phyloP scores from a whole-genome alignment of 176 grass and related monocot genomes.

The Rhynchospora pubera region DNA sequence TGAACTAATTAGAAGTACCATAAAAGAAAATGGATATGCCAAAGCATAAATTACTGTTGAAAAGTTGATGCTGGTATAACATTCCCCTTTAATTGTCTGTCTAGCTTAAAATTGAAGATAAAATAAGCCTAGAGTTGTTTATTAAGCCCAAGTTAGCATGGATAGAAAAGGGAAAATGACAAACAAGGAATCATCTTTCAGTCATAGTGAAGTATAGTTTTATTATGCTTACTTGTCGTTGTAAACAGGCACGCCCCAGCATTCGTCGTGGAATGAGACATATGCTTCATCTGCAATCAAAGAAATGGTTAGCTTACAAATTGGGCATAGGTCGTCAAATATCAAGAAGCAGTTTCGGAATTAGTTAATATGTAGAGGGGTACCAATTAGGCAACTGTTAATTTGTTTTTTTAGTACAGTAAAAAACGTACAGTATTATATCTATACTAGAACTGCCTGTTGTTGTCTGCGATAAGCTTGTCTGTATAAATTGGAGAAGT shows the following conservation, averaged over 20 bases:
- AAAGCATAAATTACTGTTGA: background rate
- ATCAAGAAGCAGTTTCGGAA: background rate
- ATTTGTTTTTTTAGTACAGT: conserved; percentile 16
- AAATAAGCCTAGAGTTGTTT: background rate
- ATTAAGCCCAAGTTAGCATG: background rate
- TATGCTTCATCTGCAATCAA: conserved; percentile 64
- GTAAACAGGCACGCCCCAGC: conserved; percentile 82
- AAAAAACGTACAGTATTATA: background rate
- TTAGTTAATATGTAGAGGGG: conserved; percentile 20
- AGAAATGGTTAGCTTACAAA: background rate
- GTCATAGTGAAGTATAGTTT: background rate
- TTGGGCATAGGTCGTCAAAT: background rate
- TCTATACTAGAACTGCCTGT: background rate
- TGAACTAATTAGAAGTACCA: background rate
- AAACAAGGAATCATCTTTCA: background rate
- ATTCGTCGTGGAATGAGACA: conserved; percentile 81
- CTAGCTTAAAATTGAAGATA: background rate
- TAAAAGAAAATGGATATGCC: background rate
- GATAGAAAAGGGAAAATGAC: background rate
- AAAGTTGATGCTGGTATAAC: background rate
- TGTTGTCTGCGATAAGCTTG: background rate
- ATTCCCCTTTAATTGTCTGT: background rate
- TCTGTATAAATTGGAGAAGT: background rate
- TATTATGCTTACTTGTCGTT: conserved; percentile 55
- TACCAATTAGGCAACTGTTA: background rate